phyloP scores from a whole-genome alignment of 495 filamentous ascomycete genomes.

The Barbatosphaeria neglecta region DNA sequence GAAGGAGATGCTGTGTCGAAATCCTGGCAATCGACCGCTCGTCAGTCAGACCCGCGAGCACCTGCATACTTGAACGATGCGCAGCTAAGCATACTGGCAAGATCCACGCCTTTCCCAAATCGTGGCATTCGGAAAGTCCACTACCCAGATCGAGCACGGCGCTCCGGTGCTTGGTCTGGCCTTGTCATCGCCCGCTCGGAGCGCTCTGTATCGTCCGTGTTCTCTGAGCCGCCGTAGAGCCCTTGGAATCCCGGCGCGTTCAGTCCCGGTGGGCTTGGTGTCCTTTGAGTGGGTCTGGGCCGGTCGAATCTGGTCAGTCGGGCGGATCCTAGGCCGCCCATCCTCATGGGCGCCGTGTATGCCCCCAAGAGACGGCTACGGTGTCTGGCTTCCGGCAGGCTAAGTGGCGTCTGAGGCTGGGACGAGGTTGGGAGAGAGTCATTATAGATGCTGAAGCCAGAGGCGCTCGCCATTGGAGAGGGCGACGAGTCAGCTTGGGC shows the following conservation, averaged over 20 bases:
- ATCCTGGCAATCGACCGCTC: too few relatives aligned
- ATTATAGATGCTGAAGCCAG: constrained; percentile 33
- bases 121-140: too few relatives aligned
- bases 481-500: background rate
- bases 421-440: constrained; percentile 34
- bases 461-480: background rate
- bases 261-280: constrained; percentile 21
- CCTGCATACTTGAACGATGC: too few relatives aligned
- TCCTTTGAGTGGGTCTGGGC: constrained; percentile 2
- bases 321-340: constrained; percentile 5
- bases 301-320: constrained; percentile 3
- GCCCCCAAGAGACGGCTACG: constrained; percentile 32
- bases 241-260: constrained; percentile 26
- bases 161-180: background rate
- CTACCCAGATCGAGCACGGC: too few relatives aligned
- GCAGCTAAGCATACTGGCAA: too few relatives aligned
- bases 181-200: constrained; percentile 13
- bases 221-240: constrained; percentile 36
- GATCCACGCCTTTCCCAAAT: too few relatives aligned
- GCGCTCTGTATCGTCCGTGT: constrained; percentile 27
- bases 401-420: constrained; percentile 45
- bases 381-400: constrained; percentile 40
- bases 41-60: too few relatives aligned
- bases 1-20: too few relatives aligned
- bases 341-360: constrained; percentile 30